Evolutionary conservation across 495 filamentous ascomycete species (phyloP), one percentile per base, ranked within the genome.

Genomic region (Neurospora sp.): DNA sequence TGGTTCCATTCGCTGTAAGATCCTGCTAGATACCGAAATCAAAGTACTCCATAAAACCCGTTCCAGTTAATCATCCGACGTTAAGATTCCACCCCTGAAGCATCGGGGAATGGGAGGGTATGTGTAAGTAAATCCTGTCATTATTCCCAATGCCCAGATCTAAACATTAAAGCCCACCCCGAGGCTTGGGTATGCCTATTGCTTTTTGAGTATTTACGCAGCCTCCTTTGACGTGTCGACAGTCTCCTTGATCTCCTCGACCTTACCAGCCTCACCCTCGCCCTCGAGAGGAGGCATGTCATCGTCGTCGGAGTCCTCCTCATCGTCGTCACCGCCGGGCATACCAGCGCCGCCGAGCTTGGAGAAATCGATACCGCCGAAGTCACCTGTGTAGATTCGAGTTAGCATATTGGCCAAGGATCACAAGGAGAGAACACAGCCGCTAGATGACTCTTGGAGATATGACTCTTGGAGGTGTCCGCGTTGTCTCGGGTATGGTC

Each of bases 321-420:
- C 89, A 18, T 87, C 90, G 22, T 86, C 90, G 20, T 79, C 87
- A 69, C 81, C 86, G 22, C 77, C 80, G 61, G 78, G 85, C 76
- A 86, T 83, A 47, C 82, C 89, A 45, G 82, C 89, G 73, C 82
- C 84, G 44, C 91, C 94, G 74, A 97, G 92, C 86, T 97, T 97
- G 78, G 92, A 96, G 90, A 97, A 97, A 82, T 97, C 92, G 81
- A 93, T 89, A 41, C 89, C 88, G 71, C 88, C 87, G 73, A 92
- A 90, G 79, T 90, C 89, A 70, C 86, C 86, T 72, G 74, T 75
- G 70, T 40, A 38, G 3, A 70, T 18, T 18, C 39, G 37, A 73
- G 73, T 69, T 74, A 71, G 70, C 69, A 69, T 69, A 16, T 39
- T 39, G 31, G 14, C 27, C 53, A 65, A 35, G 45, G 10, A 18